Conservation (phyloP, 1,284 basidiomycete species). For the Malassezia obtusa region DNA sequence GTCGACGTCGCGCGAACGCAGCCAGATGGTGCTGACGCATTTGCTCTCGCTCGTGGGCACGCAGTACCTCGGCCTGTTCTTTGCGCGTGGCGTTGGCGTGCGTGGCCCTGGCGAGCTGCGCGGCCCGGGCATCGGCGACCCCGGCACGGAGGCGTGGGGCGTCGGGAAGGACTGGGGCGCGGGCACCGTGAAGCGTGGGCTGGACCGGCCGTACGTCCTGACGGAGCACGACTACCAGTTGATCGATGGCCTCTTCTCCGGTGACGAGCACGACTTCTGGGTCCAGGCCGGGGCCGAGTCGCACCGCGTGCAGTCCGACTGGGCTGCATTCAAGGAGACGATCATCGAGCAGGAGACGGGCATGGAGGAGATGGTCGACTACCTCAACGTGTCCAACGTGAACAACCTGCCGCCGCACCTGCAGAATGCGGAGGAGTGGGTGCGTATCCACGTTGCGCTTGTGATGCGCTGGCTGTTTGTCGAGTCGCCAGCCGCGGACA, state of each 20-base stretch:
- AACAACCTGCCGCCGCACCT: constrained; percentile 37
- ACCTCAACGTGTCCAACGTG: constrained; percentile 35
- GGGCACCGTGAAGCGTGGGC: constrained; percentile 45
- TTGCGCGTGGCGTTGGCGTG: constrained; percentile 40
- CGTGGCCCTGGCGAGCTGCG: constrained; percentile 38
- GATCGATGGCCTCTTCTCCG: constrained; percentile 36
- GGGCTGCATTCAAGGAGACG: constrained; percentile 39
- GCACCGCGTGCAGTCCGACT: constrained; percentile 25
- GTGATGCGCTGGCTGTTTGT: constrained; percentile 42
- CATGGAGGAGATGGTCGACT: constrained; percentile 33
- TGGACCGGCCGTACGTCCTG: constrained; percentile 36
- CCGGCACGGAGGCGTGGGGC: constrained; percentile 41
- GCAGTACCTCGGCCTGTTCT: constrained; percentile 41
- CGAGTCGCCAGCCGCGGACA: constrained; percentile 35
- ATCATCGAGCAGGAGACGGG: constrained; percentile 45
- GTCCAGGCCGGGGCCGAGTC: constrained; percentile 34
- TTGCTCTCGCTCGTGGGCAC: constrained; percentile 32
- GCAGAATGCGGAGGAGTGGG: constrained; percentile 40
- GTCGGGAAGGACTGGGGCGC: constrained; percentile 47
- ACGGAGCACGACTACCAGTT: constrained; percentile 22
- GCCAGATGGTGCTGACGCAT: constrained; percentile 33
- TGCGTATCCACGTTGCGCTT: constrained; percentile 37
- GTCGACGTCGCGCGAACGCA: constrained; percentile 34
- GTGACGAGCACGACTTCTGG: constrained; percentile 29
- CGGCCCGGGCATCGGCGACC: constrained; percentile 38